Percentiles rank a stretch among this genome's conserved stretches.
These are phyloP conservation scores for Sonneratia caseolaris DNA, from an alignment of 345 rosid species.

Conservation along the genomic window DNA sequence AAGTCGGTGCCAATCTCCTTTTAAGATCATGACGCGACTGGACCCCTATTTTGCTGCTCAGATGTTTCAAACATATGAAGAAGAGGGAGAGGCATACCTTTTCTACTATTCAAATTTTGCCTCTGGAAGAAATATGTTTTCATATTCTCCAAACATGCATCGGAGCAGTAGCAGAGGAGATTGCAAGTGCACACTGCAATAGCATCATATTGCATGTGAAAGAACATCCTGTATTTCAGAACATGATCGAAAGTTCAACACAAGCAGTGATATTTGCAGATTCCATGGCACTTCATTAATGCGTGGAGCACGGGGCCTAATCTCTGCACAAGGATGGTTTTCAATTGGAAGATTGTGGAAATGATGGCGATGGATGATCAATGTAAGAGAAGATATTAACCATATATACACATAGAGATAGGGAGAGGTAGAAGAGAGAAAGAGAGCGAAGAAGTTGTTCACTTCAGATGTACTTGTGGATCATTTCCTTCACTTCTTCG, in stretches of 20 bases:
- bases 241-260: background rate
- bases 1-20: background rate
- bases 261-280: background rate
- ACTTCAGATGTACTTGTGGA: conserved; percentile 28
- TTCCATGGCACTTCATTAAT: background rate
- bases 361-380: background rate
- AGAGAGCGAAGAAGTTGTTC: background rate
- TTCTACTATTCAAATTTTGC: background rate
- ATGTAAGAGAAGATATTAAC: background rate
- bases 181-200: background rate
- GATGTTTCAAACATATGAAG: background rate
- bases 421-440: background rate
- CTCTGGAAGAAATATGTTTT: background rate
- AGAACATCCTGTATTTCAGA: background rate
- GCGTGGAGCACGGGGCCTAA: background rate
- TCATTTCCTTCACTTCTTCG: conserved; percentile 76
- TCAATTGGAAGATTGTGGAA: background rate
- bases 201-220: background rate
- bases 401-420: background rate
- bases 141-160: background rate
- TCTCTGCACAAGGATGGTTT: background rate
- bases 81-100: background rate
- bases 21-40: background rate
- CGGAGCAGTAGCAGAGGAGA: background rate
- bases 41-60: background rate